A percentile compares a stretch with the other conserved stretches of the same genome.
These are phyloP conservation scores for Fragaria iinumae DNA, from an alignment of 306 rosid species.

Conservation along the genomic window DNA sequence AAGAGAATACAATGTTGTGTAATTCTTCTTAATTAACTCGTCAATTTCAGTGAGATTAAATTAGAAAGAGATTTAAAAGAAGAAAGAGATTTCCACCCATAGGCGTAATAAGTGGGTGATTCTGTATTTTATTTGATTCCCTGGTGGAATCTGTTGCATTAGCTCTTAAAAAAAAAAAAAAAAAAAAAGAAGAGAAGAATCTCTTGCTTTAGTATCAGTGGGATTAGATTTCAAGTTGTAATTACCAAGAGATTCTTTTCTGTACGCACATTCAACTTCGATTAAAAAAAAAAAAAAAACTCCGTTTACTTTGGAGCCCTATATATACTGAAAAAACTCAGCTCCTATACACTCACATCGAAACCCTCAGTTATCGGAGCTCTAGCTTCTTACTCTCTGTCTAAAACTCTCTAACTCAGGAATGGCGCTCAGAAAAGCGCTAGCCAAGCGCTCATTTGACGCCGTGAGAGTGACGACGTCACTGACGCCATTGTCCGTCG, in stretches of 20 bases:
- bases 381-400: neutral
- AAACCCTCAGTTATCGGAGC: conserved; percentile 11
- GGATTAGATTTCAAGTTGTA: neutral
- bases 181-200: too few species aligned
- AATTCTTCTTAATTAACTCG: neutral
- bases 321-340: neutral
- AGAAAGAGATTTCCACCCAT: neutral
- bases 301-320: neutral
- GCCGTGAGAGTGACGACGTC: conserved; percentile 21
- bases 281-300: neutral
- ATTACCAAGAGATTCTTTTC: neutral
- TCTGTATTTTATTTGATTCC: neutral
- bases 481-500: conserved; percentile 8
- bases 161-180: too few species aligned
- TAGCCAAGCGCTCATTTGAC: conserved; percentile 36
- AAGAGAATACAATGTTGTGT: too few species aligned
- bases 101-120: neutral
- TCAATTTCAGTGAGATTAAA: neutral
- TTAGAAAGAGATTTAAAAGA: too few species aligned
- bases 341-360: neutral
- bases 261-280: too few species aligned
- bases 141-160: neutral
- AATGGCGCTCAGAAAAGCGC: conserved; percentile 68
- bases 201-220: neutral
- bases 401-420: neutral